Evolutionary conservation across 1,139 yeast genomes (phyloP).

Genomic region (Hansenula lynferdii): DNA sequence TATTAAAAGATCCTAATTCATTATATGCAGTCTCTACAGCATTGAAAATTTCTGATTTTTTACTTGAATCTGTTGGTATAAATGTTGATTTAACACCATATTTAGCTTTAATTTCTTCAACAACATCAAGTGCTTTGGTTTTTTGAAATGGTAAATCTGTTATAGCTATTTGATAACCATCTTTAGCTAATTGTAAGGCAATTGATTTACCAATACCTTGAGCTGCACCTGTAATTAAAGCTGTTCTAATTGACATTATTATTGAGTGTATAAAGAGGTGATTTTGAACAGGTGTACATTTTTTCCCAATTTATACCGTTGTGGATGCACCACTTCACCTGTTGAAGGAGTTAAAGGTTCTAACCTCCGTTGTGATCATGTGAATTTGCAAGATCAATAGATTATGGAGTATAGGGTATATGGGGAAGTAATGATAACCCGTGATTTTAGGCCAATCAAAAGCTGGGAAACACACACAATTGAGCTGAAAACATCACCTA

Average conservation of each 20-base stretch:
- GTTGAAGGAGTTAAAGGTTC: no score
- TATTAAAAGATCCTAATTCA: slow-evolving; percentile 26
- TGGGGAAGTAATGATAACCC: no score
- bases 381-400: no score
- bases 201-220: slow-evolving; percentile 22
- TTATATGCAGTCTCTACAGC: slow-evolving; percentile 23
- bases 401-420: no score
- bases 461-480: no score
- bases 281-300: no score
- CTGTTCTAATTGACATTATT: background rate
- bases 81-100: slow-evolving; percentile 17
- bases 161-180: slow-evolving; percentile 23
- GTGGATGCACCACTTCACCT: no score
- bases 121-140: slow-evolving; percentile 16
- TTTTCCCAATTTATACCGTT: no score
- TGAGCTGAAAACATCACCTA: no score
- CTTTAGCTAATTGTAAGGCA: slow-evolving; percentile 16
- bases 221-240: slow-evolving; percentile 26
- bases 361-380: no score
- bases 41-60: slow-evolving; percentile 19
- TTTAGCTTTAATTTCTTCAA: slow-evolving; percentile 15
- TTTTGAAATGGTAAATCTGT: slow-evolving; percentile 23
- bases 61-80: slow-evolving; percentile 23
- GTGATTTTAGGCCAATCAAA: no score
- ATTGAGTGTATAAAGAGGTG: background rate